A percentile compares a stretch with the other conserved stretches of the same genome.
phyloP scores from a whole-genome alignment of 148 eudicot genomes.

The Rhododendron ferrugineum region DNA sequence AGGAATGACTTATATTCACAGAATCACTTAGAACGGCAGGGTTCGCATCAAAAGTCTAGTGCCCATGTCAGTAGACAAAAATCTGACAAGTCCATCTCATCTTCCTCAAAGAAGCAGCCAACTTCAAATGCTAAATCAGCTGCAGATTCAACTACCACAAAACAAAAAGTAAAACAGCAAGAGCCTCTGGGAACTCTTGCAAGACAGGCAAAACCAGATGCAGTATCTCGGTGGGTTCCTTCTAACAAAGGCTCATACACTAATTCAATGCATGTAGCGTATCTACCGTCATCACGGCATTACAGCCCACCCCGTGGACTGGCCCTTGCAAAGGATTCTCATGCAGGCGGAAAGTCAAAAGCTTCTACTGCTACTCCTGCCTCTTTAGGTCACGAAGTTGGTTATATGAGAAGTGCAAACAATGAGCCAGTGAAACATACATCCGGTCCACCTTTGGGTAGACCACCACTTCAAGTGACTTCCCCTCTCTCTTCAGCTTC shows the following conservation, averaged over 20 bases:
- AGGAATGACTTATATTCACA: constrained; percentile 23
- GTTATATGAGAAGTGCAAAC: constrained; percentile 14
- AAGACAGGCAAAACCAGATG: constrained; percentile 48
- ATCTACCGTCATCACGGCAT: constrained; percentile 56
- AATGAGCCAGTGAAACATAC: constrained; percentile 12
- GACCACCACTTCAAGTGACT: constrained; percentile 8
- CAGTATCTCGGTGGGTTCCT: constrained; percentile 74
- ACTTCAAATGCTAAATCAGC: constrained; percentile 45
- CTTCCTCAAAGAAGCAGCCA: constrained; percentile 42
- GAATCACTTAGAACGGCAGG: constrained; percentile 44
- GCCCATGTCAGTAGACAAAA: constrained; percentile 41
- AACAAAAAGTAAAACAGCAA: constrained; percentile 40
- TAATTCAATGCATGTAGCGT: constrained; percentile 83
- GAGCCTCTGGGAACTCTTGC: constrained; percentile 28
- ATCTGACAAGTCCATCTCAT: constrained; percentile 41
- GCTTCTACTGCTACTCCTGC: constrained; percentile 26
- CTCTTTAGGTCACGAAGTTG: constrained; percentile 18
- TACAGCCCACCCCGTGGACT: constrained; percentile 63
- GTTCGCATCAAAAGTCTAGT: constrained; percentile 35
- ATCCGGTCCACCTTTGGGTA: constrained; percentile 18
- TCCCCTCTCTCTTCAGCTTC: constrained; percentile 1
- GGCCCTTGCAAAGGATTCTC: constrained; percentile 44
- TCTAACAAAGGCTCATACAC: constrained; percentile 75
- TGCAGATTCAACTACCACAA: constrained; percentile 43
- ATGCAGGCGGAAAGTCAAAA: constrained; percentile 35